Base-by-base conservation (phyloP, 1,284 basidiomycete species). In the Microbotryum scabiosae region DNA sequence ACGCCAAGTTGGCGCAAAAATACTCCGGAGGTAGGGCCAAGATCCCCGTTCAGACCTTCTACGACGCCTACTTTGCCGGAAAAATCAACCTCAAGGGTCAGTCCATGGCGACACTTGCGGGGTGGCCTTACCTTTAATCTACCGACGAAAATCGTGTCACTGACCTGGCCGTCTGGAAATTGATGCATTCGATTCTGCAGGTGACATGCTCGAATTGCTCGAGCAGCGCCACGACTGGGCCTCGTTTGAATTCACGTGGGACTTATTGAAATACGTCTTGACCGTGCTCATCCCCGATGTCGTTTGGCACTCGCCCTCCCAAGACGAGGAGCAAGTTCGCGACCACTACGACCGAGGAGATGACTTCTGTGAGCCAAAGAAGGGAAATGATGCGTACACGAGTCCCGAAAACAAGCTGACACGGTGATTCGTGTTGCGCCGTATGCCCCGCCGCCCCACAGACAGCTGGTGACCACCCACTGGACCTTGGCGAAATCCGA, bases 161-260 rank as follows among this genome's bases (percentile, higher is more conserved):
- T n/a, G 26, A 52, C 51, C n/a, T 20, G 25, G n/a, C 25, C 51
- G 51, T 30, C 28, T n/a, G 32, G 8, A 23, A 18, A 16, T 51
- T 44, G 45, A 43, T 56, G 12, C 43, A 32, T 54, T 21, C 25
- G 45, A 7, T 50, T 2, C 50, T 46, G 25, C 65, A 91, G 90
- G 88, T 65, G 92, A 97, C 73, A 85, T 97, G 55, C 81, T 97
- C 69, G 91, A 97, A 52, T 83, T 90, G 58, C 80, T 98, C 79
- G 96, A 98, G 77, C 85, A 89, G 72, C 85, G 94, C 66, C 89
- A 94, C 73, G 94, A 97, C 79, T 98, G 91, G 90, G 85, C 90
- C 43, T 85, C 85, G 70, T 91, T 97, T 82, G 82, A 82, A 59
- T 79, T 82, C 72, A 94, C 90, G 3, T 79, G 81, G 25, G 85